Conservation (phyloP, 257 asterid species). For the Solanum chiquidenum region DNA sequence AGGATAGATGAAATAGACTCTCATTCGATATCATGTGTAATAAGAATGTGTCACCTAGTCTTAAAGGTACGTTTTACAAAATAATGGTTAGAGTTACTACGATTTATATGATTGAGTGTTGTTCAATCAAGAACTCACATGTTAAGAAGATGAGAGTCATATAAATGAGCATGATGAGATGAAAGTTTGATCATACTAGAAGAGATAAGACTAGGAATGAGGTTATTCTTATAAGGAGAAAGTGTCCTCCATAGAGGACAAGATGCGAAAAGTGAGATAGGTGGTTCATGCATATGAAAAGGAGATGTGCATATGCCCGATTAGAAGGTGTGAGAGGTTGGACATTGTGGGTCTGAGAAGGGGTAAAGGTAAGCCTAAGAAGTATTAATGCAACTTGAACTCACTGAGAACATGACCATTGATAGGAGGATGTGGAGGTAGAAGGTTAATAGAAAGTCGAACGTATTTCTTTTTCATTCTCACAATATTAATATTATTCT, state of each 20-base stretch:
- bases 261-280: background rate
- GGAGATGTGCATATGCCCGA: too few species aligned
- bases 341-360: too few species aligned
- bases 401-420: too few species aligned
- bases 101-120: background rate
- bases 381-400: too few species aligned
- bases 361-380: too few species aligned
- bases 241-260: background rate
- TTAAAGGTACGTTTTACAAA: background rate
- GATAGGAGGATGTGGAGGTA: background rate
- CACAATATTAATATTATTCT: background rate
- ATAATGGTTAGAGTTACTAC: too few species aligned
- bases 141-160: background rate
- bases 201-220: background rate
- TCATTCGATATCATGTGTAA: background rate
- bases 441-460: background rate
- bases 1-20: background rate
- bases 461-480: background rate
- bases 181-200: background rate
- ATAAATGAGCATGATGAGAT: background rate
- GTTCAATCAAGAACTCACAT: too few species aligned
- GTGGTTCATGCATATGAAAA: background rate
- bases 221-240: background rate
- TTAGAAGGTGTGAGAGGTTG: too few species aligned
- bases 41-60: background rate